phyloP scores from a whole-genome alignment of 768 basidiomycete species.

The Goffeauzyma gilvescens region DNA sequence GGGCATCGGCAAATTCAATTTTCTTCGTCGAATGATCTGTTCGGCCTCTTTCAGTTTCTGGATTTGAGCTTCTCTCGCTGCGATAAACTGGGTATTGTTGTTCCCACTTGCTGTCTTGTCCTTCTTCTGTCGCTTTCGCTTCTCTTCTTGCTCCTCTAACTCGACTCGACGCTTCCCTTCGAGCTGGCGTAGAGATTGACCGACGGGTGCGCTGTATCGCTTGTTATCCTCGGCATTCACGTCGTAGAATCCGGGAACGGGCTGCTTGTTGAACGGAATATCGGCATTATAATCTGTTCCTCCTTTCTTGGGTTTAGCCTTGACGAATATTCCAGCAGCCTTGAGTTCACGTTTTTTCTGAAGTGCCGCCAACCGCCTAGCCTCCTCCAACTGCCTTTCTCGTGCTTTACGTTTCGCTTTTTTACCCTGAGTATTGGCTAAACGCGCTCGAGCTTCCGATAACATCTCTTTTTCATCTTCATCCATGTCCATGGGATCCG shows the following conservation, averaged over 20 bases:
- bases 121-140: constrained; percentile 69
- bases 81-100: constrained; percentile 69
- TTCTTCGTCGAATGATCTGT: constrained; percentile 70
- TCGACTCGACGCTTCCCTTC: constrained; percentile 92
- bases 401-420: constrained; percentile 98
- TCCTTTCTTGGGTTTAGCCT: constrained; percentile 77
- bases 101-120: constrained; percentile 44
- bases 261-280: constrained; percentile 94
- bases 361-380: constrained; percentile 73
- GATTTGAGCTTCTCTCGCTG: constrained; percentile 93
- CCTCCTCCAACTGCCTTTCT: constrained; percentile 92
- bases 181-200: constrained; percentile 70
- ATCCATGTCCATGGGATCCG: constrained; percentile 99
- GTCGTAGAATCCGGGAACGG: constrained; percentile 92
- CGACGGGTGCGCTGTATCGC: constrained; percentile 63
- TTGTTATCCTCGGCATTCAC: constrained; percentile 83
- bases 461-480: constrained; percentile 99
- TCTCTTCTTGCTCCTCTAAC: constrained; percentile 67
- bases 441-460: constrained; percentile 89
- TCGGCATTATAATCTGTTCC: constrained; percentile 98
- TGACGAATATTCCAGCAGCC: constrained; percentile 89
- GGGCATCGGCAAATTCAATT: constrained; percentile 63
- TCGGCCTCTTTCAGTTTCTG: constrained; percentile 95
- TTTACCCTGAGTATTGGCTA: constrained; percentile 98
- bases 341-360: constrained; percentile 97